These are phyloP conservation scores for Ceriops zippeliana DNA, from an alignment of 345 rosid species.

Conservation along the genomic window DNA sequence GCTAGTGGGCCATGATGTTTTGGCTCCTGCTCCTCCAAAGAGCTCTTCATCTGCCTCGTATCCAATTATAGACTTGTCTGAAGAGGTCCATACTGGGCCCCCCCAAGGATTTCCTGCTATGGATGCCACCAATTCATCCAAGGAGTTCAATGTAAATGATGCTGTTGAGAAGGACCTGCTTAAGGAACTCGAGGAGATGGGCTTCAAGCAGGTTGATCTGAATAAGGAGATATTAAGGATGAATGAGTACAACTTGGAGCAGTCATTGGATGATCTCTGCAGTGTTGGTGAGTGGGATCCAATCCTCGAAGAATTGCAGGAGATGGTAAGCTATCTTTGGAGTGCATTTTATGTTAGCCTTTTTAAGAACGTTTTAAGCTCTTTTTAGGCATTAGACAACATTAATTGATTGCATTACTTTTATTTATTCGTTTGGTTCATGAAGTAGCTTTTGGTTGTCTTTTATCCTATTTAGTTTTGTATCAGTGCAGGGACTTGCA, in stretches of 20 bases:
- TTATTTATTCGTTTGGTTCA: no score
- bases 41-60: conserved; percentile 24
- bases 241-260: conserved; percentile 69
- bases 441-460: neutral
- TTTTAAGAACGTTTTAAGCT: no score
- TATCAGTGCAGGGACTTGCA: neutral
- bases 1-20: conserved; percentile 32
- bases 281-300: conserved; percentile 83
- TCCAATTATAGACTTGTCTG: conserved; percentile 50
- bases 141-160: conserved; percentile 17
- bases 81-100: conserved; percentile 19
- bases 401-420: no score
- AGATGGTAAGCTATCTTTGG: conserved; percentile 54
- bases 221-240: conserved; percentile 79
- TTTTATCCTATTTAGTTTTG: neutral
- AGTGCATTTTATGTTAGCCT: neutral
- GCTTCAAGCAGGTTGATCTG: conserved; percentile 81
- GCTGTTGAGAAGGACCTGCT: conserved; percentile 54
- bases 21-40: conserved; percentile 21
- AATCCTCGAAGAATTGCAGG: conserved; percentile 74
- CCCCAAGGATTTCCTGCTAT: conserved; percentile 7
- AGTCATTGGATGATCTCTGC: conserved; percentile 73
- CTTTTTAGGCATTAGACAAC: no score
- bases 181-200: conserved; percentile 88
- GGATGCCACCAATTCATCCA: conserved; percentile 7